Evolutionary conservation across 495 filamentous ascomycete species (phyloP), one percentile per base, ranked within the genome.

Genomic region (Podospora sp.): DNA sequence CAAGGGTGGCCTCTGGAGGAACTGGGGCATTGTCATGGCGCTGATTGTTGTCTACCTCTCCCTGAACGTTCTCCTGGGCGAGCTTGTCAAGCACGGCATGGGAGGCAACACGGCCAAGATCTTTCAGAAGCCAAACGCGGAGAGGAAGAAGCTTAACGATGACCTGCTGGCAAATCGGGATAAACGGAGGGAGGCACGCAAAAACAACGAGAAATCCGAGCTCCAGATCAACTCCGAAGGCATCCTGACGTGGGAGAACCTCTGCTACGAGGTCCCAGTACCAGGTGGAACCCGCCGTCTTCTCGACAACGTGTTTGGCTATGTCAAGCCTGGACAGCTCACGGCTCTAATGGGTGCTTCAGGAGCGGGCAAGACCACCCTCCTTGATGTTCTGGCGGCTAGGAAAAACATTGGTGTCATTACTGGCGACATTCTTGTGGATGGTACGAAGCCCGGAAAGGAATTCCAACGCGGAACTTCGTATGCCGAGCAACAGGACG

Each of bases 291-390:
- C 88, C 33, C 82, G 89, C 12, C 86, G 84, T 1, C 83, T 94
- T 11, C 82, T 94, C 16, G 87, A 92, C 66, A 81, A 88, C 52
- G 84, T 94, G 7, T 90, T 85, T 68, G 92, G 92, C 5, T 95
- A 89, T 66, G 91, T 94, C 61, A 86, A 90, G 66, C 92, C 92
- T 2, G 91, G 92, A 0, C 82, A 90, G 70, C 80, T 96, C 9
- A 94, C 91, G 1, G 92, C 92, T 14, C 77, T 95, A 14, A 93
- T 94, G 91, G 92, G 92, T 8, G 90, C 89, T 12, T 92, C 89
- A 1, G 92, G 92, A n/a, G 92, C 92, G 14, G 92, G 92, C 6
- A 96, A 96, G 73, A 96, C 92, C 0, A 95, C 92, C 0, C 76
- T 95, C 2, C 75, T 96, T 25, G 91, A 96, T 74, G 91, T 93